phyloP scores from a whole-genome alignment of 768 basidiomycete species.

The Mycena albidolilacea region DNA sequence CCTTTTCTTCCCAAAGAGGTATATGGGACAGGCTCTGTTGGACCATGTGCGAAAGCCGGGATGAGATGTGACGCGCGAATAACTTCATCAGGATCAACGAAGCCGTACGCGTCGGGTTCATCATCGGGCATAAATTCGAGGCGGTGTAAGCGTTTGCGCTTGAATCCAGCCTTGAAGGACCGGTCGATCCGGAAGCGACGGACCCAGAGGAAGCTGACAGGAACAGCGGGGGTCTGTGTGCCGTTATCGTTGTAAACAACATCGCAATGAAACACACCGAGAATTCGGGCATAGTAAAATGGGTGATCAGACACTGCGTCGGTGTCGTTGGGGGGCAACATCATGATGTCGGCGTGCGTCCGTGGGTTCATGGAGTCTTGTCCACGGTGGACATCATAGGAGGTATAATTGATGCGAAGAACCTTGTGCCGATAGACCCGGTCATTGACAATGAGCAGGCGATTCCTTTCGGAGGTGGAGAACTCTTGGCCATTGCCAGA shows the following conservation, averaged over 20 bases:
- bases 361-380: conserved; percentile 58
- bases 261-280: conserved; percentile 49
- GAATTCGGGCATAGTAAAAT: conserved; percentile 45
- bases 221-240: conserved; percentile 10
- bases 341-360: conserved; percentile 51
- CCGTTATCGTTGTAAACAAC: conserved; percentile 40
- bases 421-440: conserved; percentile 48
- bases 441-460: conserved; percentile 35
- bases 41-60: conserved; percentile 48
- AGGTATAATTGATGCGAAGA: conserved; percentile 36
- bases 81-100: conserved; percentile 54
- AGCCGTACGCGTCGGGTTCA: conserved; percentile 55
- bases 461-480: background rate
- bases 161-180: conserved; percentile 45
- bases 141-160: conserved; percentile 47
- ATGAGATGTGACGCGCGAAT: conserved; percentile 51
- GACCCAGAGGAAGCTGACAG: conserved; percentile 60
- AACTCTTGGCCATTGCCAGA: conserved; percentile 44
- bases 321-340: conserved; percentile 39
- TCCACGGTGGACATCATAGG: conserved; percentile 54
- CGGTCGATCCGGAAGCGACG: conserved; percentile 53
- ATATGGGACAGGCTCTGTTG: conserved; percentile 32
- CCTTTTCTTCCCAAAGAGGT: conserved; percentile 1
- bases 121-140: conserved; percentile 55
- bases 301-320: conserved; percentile 44